Evolutionary conservation across 495 filamentous ascomycete genomes (phyloP), one percentile per base, ranked within the genome.

Genomic region (Pyronema omphalodes): DNA sequence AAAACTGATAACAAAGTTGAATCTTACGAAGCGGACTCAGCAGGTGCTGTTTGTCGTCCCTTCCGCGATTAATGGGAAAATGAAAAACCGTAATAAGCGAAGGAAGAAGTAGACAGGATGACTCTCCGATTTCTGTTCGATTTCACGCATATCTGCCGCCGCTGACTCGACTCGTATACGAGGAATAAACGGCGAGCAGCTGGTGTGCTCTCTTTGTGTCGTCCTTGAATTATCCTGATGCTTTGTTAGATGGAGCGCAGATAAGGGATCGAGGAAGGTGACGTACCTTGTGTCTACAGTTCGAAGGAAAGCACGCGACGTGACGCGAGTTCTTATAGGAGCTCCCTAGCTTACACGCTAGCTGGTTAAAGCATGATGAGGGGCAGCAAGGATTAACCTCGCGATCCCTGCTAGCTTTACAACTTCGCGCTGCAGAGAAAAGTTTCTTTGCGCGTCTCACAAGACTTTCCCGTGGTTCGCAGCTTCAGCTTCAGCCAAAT

Each of bases 121-220:
- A 39, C 41, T 54, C 52, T 54, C 19, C 52, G 52, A 54, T 54
- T 23, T 54, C 52, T 54, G 52, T 54, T 54, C 51, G n/a, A 41
- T 34, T 37, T 54, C 52, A 54, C 41, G 40, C 37, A 54, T 46
- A 34, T 9, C 52, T n/a, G 9, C 23, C 6, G 11, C 43, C n/a
- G 11, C 9, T 5, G 45, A 19, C 19, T 48, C 9, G 12, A 48
- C 19, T 29, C 44, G 44, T 15, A 1, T 15, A n/a, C 1, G 34
- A 34, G 11, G 19, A 37, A 51, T 12, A 12, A 37, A 4, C 12
- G 48, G 9, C 15, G 23, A 3, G 6, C 19, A 15, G 35, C 8
- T 44, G 7, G 29, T 54, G 52, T 37, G 52, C 52, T 54, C 52
- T 54, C 52, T 54, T 54, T 48, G 3, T 54, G 14, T 54, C 52